Evolutionary conservation across 139 green algal species (phyloP).

Genomic region (Picochlorum sp.): DNA sequence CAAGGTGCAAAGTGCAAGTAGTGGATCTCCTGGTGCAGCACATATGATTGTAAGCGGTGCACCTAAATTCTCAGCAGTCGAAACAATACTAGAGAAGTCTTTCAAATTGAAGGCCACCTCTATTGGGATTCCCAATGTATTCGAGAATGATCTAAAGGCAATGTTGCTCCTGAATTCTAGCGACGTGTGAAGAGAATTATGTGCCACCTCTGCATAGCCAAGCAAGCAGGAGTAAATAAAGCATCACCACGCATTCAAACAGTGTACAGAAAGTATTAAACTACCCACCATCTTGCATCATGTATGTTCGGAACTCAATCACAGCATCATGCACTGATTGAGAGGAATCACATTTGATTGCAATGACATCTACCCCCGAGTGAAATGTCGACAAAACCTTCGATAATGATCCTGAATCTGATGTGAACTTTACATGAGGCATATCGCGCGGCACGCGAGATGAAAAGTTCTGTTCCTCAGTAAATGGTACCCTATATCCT

Average conservation of each 20-base stretch:
- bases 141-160: constrained; percentile 49
- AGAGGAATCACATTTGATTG: constrained; percentile 23
- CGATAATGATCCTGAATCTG: constrained; percentile 31
- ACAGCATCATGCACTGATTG: not conserved
- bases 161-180: constrained; percentile 45
- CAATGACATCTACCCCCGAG: constrained; percentile 54
- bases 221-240: not conserved
- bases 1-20: not conserved
- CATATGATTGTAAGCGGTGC: not conserved
- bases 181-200: constrained; percentile 45
- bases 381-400: constrained; percentile 66
- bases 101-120: constrained; percentile 72
- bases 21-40: not conserved
- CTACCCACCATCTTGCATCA: not conserved
- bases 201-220: not conserved
- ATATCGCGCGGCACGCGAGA: constrained; percentile 32
- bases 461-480: not conserved
- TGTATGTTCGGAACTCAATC: not conserved
- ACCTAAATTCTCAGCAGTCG: constrained; percentile 40
- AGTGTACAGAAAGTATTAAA: too few species aligned
- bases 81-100: constrained; percentile 57
- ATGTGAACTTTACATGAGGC: constrained; percentile 45
- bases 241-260: too few species aligned
- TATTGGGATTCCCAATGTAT: constrained; percentile 12
- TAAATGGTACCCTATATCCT: constrained; percentile 25